phyloP scores from a whole-genome alignment of 1,284 basidiomycete genomes.

The Trametes versicolor region DNA sequence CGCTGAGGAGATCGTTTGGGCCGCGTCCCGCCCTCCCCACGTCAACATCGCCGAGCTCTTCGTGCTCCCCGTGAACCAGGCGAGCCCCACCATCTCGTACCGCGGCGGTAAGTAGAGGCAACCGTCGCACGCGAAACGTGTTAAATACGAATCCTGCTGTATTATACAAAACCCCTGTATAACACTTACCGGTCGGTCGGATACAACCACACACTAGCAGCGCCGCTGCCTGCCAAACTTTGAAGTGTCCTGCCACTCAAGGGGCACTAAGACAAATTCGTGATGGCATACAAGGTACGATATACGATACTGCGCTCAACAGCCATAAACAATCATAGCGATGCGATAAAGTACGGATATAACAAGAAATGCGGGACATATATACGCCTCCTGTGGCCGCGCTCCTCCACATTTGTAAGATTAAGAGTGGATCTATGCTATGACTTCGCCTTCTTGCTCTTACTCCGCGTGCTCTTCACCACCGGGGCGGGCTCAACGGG shows the following conservation, averaged over 20 bases:
- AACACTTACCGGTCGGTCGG: constrained; percentile 17
- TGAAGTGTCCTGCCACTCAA: neutral
- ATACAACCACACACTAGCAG: neutral
- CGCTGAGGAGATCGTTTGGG: constrained; percentile 98
- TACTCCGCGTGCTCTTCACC: constrained; percentile 59
- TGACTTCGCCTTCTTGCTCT: constrained; percentile 52
- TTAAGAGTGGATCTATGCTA: neutral
- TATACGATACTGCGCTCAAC: constrained; percentile 11
- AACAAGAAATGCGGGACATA: constrained; percentile 32
- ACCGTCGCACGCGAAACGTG: neutral
- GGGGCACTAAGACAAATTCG: neutral
- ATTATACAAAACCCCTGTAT: constrained; percentile 22
- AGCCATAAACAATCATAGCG: constrained; percentile 28
- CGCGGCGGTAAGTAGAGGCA: constrained; percentile 51
- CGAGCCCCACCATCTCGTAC: constrained; percentile 71
- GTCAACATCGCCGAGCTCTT: constrained; percentile 87
- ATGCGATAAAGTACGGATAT: constrained; percentile 35
- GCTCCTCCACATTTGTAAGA: neutral
- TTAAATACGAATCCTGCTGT: constrained; percentile 19
- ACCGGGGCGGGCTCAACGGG: constrained; percentile 45
- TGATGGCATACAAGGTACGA: constrained; percentile 21
- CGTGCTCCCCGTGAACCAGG: constrained; percentile 86
- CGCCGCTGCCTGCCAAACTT: neutral
- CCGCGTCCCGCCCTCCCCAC: constrained; percentile 86
- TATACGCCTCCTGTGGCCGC: constrained; percentile 9